These are phyloP conservation scores for Pseudogymnoascus sp. DNA, from an alignment of 2,329 filamentous ascomycete genomes.

Conservation along the genomic window DNA sequence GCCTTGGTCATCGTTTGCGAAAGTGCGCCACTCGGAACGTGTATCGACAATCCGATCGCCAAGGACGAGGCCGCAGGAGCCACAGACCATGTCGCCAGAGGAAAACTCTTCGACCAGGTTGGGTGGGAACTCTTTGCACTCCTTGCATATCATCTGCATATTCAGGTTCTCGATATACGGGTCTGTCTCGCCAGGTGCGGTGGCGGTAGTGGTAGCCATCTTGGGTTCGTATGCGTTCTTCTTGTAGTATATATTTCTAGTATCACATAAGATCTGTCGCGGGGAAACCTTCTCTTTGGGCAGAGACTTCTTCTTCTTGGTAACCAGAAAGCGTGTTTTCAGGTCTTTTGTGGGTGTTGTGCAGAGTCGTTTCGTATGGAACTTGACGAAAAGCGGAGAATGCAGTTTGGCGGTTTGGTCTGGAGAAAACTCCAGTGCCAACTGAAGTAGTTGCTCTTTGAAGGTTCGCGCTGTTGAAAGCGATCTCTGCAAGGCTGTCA, in stretches of 20 bases:
- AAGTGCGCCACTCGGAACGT: constrained; percentile 96
- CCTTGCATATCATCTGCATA: constrained; percentile 75
- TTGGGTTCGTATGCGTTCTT: constrained; percentile 36
- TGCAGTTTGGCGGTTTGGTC: constrained; percentile 56
- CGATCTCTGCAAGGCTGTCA: constrained; percentile 13
- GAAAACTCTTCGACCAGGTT: constrained; percentile 91
- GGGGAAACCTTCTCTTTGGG: constrained; percentile 8
- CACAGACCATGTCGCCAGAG: constrained; percentile 86
- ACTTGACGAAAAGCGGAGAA: constrained; percentile 62
- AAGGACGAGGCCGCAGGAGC: constrained; percentile 83
- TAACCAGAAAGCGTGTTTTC: constrained; percentile 24
- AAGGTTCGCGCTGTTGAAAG: constrained; percentile 4
- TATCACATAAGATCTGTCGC: constrained; percentile 30
- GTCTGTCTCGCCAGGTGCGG: constrained; percentile 20
- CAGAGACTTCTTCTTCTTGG: constrained; percentile 25
- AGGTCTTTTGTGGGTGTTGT: constrained; percentile 28
- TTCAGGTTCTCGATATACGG: constrained; percentile 65
- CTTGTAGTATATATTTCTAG: constrained; percentile 37
- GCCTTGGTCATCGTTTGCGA: constrained; percentile 95
- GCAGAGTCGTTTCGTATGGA: constrained; percentile 39
- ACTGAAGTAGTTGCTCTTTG: constrained; percentile 13
- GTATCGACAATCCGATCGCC: constrained; percentile 90
- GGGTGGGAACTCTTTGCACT: constrained; percentile 88
- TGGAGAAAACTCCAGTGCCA: constrained; percentile 5
- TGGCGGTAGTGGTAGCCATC: constrained; percentile 34